These are phyloP conservation scores for Fusarium oxysporum DNA, from an alignment of 2,329 filamentous ascomycete species.

Conservation along the genomic window DNA sequence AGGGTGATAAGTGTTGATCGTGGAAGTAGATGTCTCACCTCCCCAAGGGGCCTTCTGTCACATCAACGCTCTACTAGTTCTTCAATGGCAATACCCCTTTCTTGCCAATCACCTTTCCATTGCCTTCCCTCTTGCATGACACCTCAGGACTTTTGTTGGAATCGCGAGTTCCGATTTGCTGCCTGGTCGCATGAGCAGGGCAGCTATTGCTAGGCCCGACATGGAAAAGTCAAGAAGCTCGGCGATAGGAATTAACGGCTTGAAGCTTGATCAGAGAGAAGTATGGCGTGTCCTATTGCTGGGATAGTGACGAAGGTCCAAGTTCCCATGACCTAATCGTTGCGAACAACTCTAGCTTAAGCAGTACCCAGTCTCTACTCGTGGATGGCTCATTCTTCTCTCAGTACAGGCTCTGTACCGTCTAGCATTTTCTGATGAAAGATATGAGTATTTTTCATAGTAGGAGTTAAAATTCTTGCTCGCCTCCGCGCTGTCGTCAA, in stretches of 20 bases:
- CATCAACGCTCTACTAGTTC: background rate
- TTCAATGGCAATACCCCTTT: background rate
- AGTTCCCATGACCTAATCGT: background rate
- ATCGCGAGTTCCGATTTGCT: background rate
- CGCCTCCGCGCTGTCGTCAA: background rate
- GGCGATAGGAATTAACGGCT: rapidly evolving
- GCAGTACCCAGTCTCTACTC: no score
- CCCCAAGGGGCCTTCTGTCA: rapidly evolving
- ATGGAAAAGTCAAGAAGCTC: background rate
- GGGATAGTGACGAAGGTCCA: rapidly evolving
- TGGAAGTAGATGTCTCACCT: rapidly evolving
- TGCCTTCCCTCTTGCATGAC: rapidly evolving
- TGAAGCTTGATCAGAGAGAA: rapidly evolving
- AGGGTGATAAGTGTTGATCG: rapidly evolving
- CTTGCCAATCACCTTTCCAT: rapidly evolving
- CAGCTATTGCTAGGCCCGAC: background rate
- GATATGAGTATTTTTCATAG: rapidly evolving
- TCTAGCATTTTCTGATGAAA: rapidly evolving
- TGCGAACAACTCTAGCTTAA: no score
- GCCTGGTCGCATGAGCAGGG: rapidly evolving
- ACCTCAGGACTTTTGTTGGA: rapidly evolving
- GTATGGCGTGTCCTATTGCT: rapidly evolving
- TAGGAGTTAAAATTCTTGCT: no score
- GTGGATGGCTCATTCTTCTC: background rate
- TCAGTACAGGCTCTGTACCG: rapidly evolving